A percentile compares a stretch with the other conserved stretches of the same genome.
Evolutionary conservation across 2,329 filamentous ascomycete species (phyloP).

Genomic region (Dryadomyces quercivorus): DNA sequence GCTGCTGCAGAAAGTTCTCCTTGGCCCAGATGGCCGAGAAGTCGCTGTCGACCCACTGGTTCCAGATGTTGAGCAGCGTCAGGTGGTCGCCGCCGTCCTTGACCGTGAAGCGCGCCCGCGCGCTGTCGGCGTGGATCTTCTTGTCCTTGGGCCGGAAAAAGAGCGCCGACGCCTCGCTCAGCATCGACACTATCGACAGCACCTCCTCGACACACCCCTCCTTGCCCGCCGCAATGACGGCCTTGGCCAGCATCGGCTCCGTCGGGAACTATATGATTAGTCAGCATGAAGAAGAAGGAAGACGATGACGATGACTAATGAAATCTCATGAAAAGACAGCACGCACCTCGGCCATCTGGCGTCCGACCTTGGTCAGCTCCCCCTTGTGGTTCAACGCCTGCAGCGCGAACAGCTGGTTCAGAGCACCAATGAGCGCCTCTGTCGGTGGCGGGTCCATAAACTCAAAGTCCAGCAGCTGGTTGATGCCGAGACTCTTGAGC

Average conservation of each 20-base stretch:
- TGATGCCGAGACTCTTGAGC: slow-evolving; percentile 82
- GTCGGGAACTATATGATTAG: slow-evolving; percentile 9
- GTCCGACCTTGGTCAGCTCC: slow-evolving; percentile 77
- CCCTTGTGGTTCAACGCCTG: slow-evolving; percentile 82
- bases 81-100: slow-evolving; percentile 86
- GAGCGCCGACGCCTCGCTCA: slow-evolving; percentile 74
- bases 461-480: slow-evolving; percentile 85
- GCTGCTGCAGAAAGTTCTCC: slow-evolving; percentile 90
- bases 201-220: slow-evolving; percentile 92
- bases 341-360: slow-evolving; percentile 72
- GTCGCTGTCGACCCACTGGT: slow-evolving; percentile 88
- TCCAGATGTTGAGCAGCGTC: slow-evolving; percentile 84
- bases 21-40: slow-evolving; percentile 78
- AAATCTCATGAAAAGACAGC: background rate
- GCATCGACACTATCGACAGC: slow-evolving; percentile 86
- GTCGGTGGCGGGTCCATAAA: slow-evolving; percentile 91
- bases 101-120: slow-evolving; percentile 75
- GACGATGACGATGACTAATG: no score
- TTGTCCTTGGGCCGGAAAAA: slow-evolving; percentile 97
- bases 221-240: slow-evolving; percentile 76
- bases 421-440: slow-evolving; percentile 74
- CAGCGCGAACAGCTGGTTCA: slow-evolving; percentile 85
- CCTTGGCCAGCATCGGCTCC: slow-evolving; percentile 82
- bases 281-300: background rate
- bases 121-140: slow-evolving; percentile 89